Base-by-base conservation (phyloP, 495 filamentous ascomycete species). In the Usnea hakonensis region DNA sequence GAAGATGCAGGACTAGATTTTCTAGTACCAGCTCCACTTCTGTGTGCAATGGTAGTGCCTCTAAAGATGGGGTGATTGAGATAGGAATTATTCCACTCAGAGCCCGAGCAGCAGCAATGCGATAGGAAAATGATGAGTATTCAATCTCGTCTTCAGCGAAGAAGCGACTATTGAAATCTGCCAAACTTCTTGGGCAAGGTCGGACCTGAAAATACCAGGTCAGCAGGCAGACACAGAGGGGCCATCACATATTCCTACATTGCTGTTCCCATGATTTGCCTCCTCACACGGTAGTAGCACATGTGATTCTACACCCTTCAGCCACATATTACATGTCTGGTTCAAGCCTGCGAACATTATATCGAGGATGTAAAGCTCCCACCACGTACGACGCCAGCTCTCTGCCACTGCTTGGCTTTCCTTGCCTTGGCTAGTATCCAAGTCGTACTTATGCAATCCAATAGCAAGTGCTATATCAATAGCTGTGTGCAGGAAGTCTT, bases 381-480 rank as follows among this genome's bases (percentile, higher is more conserved):
- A 96, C 91, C 90, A 95, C 19, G 90, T 95, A 44, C 91, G 81
- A 32, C 91, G 80, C 80, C 89, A 85, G 69, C 87, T 87, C 69
- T 96, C 91, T 40, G 83, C 86, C 8, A 87, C 71, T 10, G 89
- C 75, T 0, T 77, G 77, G 58, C 85, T 78, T 7, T 72, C 64
- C 17, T 74, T 73, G 40, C 79, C 74, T 67, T 83, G 73, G 3
- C 71, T 64, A 3, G 69, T 64, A 6, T 81, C 77, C 64, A 79
- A 88, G 13, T 69, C 69, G 58, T 71, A 74, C 61, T 81, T 83
- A 72, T 95, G 84, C 75, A 96, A 79, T 2, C 88, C 86, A 30
- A 94, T 76, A 58, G 91, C 85, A 26, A 93, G 77, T 17, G 90
- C 89, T 55, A 89, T 66, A 44, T 87, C 80, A 59, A 89, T 83